These are phyloP conservation scores for Agaricus sinodeliciosus DNA, from an alignment of 768 basidiomycete species.

Conservation along the genomic window DNA sequence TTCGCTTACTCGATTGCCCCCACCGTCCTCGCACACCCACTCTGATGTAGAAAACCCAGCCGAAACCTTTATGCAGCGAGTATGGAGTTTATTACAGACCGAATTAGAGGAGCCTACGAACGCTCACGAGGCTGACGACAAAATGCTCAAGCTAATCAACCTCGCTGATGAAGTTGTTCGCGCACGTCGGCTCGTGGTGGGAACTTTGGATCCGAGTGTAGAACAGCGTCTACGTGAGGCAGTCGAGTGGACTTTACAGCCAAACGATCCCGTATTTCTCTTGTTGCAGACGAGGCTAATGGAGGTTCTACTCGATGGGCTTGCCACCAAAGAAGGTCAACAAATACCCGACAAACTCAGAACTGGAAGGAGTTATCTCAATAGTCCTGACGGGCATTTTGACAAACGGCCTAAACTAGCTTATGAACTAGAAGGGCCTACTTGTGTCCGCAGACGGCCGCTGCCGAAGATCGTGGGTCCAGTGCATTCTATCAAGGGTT, in stretches of 20 bases:
- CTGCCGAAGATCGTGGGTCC: constrained; percentile 3
- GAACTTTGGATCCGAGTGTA: constrained; percentile 28
- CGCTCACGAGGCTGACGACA: constrained; percentile 12
- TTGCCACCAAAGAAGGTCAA: not conserved
- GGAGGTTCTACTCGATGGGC: constrained; percentile 23
- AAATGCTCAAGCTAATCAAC: constrained; percentile 54
- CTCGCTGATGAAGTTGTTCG: constrained; percentile 71
- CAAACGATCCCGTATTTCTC: constrained; percentile 59
- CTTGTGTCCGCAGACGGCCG: not conserved
- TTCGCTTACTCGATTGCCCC: constrained; percentile 42
- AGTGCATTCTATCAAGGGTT: constrained; percentile 44
- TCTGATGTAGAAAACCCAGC: constrained; percentile 9
- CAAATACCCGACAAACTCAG: constrained; percentile 27
- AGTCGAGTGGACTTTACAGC: constrained; percentile 56
- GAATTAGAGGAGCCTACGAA: constrained; percentile 15
- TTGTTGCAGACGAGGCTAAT: constrained; percentile 56
- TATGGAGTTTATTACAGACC: constrained; percentile 53
- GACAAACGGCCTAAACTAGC: constrained; percentile 18
- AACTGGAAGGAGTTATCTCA: constrained; percentile 22
- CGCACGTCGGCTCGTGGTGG: constrained; percentile 28
- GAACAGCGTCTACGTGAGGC: constrained; percentile 50
- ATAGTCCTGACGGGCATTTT: constrained; percentile 6
- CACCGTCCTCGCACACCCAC: constrained; percentile 2
- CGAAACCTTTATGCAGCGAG: constrained; percentile 44
- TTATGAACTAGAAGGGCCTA: not conserved